Conservation (phyloP, 768 basidiomycete genomes). For the Russula virescens region DNA sequence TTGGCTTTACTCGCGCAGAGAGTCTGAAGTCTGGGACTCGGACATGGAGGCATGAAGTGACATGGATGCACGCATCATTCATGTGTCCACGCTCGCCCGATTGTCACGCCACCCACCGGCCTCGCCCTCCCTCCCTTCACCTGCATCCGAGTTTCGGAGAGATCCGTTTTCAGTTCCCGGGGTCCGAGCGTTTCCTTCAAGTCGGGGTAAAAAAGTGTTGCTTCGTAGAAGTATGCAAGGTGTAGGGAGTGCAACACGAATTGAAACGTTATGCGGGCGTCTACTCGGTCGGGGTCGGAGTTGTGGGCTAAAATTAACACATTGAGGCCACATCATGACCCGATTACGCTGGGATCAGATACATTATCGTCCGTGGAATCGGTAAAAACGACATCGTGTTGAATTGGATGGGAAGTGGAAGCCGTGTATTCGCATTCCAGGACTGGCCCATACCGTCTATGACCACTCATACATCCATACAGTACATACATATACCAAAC, state of each 20-base stretch:
- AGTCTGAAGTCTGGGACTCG: background rate
- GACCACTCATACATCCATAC: background rate
- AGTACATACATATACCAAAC: background rate
- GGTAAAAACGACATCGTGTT: background rate
- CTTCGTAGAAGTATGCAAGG: background rate
- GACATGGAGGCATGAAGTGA: background rate
- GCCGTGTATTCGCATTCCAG: background rate
- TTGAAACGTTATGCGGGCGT: background rate
- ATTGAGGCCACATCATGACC: background rate
- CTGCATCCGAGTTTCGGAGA: conserved; percentile 2
- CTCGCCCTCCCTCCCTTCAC: background rate
- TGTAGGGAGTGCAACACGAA: background rate
- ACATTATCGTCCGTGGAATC: conserved; percentile 7
- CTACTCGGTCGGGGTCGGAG: background rate
- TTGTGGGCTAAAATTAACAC: conserved; percentile 5
- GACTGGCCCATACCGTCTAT: background rate
- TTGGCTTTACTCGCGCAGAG: background rate
- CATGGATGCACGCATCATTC: background rate
- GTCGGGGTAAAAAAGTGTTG: background rate
- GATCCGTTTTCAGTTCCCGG: background rate
- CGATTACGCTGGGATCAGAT: conserved; percentile 6
- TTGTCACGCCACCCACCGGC: background rate
- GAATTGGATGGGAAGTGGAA: background rate
- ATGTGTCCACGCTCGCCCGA: background rate
- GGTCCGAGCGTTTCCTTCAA: background rate